Percentiles rank a stretch among this genome's conserved stretches.
Conservation (phyloP, 148 eudicot genomes). For the Cornus controversa region DNA sequence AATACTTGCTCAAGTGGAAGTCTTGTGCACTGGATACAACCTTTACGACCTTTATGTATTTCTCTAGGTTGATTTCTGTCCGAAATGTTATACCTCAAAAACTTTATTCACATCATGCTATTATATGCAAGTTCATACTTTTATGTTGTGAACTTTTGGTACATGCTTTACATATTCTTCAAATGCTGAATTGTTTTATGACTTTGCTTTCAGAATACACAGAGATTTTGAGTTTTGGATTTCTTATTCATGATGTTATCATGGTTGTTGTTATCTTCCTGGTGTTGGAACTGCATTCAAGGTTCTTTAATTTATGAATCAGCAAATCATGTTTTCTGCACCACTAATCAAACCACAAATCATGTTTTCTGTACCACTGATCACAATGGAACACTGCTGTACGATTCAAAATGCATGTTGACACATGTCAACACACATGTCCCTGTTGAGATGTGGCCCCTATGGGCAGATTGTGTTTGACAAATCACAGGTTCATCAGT, state of each 20-base stretch:
- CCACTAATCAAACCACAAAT: neutral
- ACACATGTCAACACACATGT: too few species aligned
- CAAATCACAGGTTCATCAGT: too few species aligned
- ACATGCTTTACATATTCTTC: neutral
- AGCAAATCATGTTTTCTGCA: neutral
- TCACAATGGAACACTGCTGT: too few species aligned
- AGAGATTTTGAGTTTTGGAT: neutral
- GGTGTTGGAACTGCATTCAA: conserved; percentile 1
- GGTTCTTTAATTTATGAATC: neutral
- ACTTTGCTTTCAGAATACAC: neutral
- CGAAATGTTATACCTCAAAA: neutral
- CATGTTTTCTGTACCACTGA: too few species aligned
- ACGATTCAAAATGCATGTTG: too few species aligned
- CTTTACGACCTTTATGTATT: too few species aligned
- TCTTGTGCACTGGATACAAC: too few species aligned
- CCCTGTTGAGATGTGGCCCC: too few species aligned
- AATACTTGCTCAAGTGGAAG: too few species aligned
- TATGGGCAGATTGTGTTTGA: too few species aligned
- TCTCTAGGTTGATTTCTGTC: neutral
- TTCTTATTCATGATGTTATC: neutral
- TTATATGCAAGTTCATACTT: neutral
- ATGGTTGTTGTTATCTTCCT: neutral
- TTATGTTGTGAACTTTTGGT: neutral
- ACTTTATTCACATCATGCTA: neutral
- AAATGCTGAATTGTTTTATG: neutral